Evolutionary conservation across 768 basidiomycete species (phyloP).

Genomic region (Pisolithus tinctorius): DNA sequence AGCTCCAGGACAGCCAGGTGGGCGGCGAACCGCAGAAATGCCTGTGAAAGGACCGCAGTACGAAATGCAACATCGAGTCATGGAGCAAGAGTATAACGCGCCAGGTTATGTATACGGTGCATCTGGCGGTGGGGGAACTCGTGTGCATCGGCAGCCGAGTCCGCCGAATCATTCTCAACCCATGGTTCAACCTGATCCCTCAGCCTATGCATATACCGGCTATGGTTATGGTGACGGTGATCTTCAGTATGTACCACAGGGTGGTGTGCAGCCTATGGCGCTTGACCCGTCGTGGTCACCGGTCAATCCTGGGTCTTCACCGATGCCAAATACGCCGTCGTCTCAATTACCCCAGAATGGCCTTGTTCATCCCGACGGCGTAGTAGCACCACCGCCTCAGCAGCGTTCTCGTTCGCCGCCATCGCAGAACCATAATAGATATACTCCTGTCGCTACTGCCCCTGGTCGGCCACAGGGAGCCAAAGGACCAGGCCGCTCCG

Average conservation of each 20-base stretch:
- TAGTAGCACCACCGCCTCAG: constrained; percentile 20
- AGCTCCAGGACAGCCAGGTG: constrained; percentile 38
- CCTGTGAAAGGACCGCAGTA: constrained; percentile 87
- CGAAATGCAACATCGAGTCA: constrained; percentile 88
- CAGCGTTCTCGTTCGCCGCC: constrained; percentile 55
- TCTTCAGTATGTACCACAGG: constrained; percentile 46
- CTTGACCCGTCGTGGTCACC: constrained; percentile 29
- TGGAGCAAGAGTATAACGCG: constrained; percentile 79
- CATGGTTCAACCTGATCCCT: constrained; percentile 24
- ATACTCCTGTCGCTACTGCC: constrained; percentile 25
- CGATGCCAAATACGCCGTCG: constrained; percentile 18
- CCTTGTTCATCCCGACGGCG: constrained; percentile 13
- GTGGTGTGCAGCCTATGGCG: constrained; percentile 52
- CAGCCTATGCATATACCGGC: constrained; percentile 15
- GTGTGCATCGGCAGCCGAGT: constrained; percentile 20
- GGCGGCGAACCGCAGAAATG: constrained; percentile 72
- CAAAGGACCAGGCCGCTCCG: constrained; percentile 56
- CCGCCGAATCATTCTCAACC: constrained; percentile 22
- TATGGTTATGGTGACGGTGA: constrained; percentile 20
- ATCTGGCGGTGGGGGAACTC: constrained; percentile 14
- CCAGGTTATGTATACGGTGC: constrained; percentile 22
- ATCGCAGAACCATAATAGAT: constrained; percentile 30
- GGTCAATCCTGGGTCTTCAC: constrained; percentile 15
- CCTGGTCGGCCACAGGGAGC: constrained; percentile 19
- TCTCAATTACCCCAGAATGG: constrained; percentile 28